Percentiles rank a stretch among this genome's conserved stretches.
Evolutionary conservation across 441 rosid species (phyloP).

Genomic region (Erodium texanum): DNA sequence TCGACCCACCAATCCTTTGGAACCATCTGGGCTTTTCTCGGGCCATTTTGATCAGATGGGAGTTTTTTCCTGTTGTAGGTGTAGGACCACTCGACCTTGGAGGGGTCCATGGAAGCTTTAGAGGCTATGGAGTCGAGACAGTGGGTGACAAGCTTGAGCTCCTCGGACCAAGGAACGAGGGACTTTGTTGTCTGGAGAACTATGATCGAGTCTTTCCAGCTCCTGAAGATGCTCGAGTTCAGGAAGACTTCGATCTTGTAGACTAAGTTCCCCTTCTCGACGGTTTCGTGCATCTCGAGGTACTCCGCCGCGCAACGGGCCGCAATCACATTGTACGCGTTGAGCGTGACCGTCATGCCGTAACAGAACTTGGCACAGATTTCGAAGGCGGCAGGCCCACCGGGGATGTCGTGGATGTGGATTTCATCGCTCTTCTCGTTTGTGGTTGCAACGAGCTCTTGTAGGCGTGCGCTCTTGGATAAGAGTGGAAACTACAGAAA

Average conservation of each 20-base stretch:
- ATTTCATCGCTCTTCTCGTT: constrained; percentile 53
- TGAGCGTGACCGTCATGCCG: constrained; percentile 80
- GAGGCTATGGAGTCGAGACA: constrained; percentile 83
- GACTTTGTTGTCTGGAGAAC: constrained; percentile 80
- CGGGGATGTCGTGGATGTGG: constrained; percentile 57
- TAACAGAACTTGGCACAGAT: constrained; percentile 95
- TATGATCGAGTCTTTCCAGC: constrained; percentile 95
- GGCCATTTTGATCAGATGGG: constrained; percentile 33
- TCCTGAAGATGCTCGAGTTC: constrained; percentile 68
- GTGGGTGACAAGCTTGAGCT: constrained; percentile 70
- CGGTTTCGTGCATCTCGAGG: constrained; percentile 84
- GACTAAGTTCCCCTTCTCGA: constrained; percentile 71
- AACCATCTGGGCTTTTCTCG: constrained; percentile 21
- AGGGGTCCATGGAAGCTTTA: constrained; percentile 65
- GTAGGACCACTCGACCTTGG: constrained; percentile 78
- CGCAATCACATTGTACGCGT: constrained; percentile 75
- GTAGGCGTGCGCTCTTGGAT: constrained; percentile 73
- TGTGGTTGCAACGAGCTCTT: constrained; percentile 44
- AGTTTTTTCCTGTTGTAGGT: constrained; percentile 66
- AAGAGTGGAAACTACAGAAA: constrained; percentile 78
- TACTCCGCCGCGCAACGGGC: constrained; percentile 89
- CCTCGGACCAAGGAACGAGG: constrained; percentile 80
- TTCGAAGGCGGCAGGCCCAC: constrained; percentile 85
- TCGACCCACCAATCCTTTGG: constrained; percentile 99
- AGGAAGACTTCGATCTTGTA: constrained; percentile 85